A percentile compares a stretch with the other conserved stretches of the same genome.
phyloP scores from a whole-genome alignment of 306 rosid genomes.

The Cicer bijugum region DNA sequence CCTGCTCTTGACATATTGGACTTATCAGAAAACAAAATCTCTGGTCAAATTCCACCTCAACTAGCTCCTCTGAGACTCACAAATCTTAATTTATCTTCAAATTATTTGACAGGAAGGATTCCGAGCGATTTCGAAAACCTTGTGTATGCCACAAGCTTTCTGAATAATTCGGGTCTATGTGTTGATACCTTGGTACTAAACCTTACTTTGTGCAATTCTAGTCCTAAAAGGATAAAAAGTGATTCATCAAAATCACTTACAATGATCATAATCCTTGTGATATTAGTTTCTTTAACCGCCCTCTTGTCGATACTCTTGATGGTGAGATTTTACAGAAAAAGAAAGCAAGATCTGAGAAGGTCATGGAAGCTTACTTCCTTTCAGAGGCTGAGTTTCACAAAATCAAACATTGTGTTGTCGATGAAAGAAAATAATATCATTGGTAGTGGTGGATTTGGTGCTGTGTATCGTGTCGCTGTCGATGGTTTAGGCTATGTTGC shows the following conservation, averaged over 20 bases:
- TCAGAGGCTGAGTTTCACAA: conserved; percentile 48
- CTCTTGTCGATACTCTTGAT: conserved; percentile 27
- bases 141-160: conserved; percentile 59
- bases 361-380: conserved; percentile 51
- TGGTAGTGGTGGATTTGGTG: conserved; percentile 49
- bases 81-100: conserved; percentile 49
- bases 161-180: conserved; percentile 70
- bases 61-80: conserved; percentile 36
- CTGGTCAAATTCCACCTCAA: conserved; percentile 61
- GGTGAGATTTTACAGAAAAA: conserved; percentile 37
- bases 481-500: conserved; percentile 44
- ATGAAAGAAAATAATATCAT: conserved; percentile 45
- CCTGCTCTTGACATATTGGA: conserved; percentile 57
- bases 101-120: conserved; percentile 58
- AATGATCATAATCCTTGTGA: conserved; percentile 52
- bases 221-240: conserved; percentile 41
- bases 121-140: conserved; percentile 52
- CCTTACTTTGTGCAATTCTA: conserved; percentile 52
- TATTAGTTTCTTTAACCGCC: conserved; percentile 30
- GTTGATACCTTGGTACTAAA: conserved; percentile 41
- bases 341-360: conserved; percentile 31
- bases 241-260: conserved; percentile 52
- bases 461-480: conserved; percentile 40
- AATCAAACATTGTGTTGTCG: conserved; percentile 41
- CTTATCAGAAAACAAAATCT: conserved; percentile 64